Evolutionary conservation across 306 rosid genomes (phyloP).

Genomic region (Ochetophila trinervis): DNA sequence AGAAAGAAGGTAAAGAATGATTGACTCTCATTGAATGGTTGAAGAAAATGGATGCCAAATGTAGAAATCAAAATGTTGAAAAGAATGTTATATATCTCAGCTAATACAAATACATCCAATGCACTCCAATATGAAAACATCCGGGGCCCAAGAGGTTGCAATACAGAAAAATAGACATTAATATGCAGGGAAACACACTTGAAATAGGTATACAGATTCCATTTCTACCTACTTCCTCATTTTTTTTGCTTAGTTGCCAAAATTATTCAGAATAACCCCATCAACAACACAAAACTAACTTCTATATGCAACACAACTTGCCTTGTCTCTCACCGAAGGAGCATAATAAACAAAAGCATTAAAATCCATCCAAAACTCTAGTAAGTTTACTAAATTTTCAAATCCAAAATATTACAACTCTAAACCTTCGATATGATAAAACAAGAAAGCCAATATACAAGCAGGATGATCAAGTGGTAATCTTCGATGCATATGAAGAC

Average conservation of each 20-base stretch:
- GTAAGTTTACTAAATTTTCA: slow-evolving; percentile 1
- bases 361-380: not conserved
- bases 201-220: not conserved
- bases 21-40: too few relatives aligned
- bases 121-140: too few relatives aligned
- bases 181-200: not conserved
- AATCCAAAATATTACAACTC: slow-evolving; percentile 4
- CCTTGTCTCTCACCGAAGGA: not conserved
- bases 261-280: not conserved
- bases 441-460: slow-evolving; percentile 33
- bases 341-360: not conserved
- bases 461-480: slow-evolving; percentile 31
- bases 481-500: slow-evolving; percentile 28
- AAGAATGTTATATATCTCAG: too few relatives aligned
- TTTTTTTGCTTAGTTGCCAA: not conserved
- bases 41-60: too few relatives aligned
- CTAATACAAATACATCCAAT: not conserved
- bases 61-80: too few relatives aligned
- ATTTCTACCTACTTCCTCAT: not conserved
- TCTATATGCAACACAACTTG: not conserved
- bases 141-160: not conserved
- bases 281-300: not conserved
- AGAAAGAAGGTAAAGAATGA: too few relatives aligned
- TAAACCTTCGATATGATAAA: slow-evolving; percentile 1
- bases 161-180: not conserved